phyloP scores from a whole-genome alignment of 1,284 basidiomycete genomes.

The Schizophyllum commune region DNA sequence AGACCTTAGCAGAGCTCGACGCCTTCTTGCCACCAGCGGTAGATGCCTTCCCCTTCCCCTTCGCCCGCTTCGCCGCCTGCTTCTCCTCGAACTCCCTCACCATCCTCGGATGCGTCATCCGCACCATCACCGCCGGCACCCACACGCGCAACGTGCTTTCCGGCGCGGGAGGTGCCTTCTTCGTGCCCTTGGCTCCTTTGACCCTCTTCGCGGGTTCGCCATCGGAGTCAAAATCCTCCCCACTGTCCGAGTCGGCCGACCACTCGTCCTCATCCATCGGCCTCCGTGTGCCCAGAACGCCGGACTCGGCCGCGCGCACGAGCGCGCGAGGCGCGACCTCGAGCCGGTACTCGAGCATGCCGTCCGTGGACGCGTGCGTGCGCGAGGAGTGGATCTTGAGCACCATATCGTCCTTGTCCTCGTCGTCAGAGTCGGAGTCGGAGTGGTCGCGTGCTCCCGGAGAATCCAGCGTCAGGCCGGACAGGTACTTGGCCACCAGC shows the following conservation, averaged over 20 bases:
- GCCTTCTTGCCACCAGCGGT: background rate
- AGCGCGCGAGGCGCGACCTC: constrained; percentile 60
- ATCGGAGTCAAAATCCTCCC: constrained; percentile 8
- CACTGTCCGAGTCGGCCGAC: constrained; percentile 33
- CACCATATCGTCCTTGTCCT: constrained; percentile 29
- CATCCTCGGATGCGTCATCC: constrained; percentile 53
- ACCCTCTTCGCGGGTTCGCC: constrained; percentile 30
- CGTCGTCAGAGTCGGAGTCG: constrained; percentile 22
- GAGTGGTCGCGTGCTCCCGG: too few relatives aligned
- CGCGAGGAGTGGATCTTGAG: constrained; percentile 32
- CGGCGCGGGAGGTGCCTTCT: constrained; percentile 40
- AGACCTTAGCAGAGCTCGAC: too few relatives aligned
- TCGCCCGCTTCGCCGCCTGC: constrained; percentile 42
- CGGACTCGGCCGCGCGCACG: constrained; percentile 53
- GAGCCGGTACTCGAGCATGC: constrained; percentile 63
- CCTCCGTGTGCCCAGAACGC: constrained; percentile 53
- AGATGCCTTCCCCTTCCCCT: constrained; percentile 9
- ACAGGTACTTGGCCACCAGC: constrained; percentile 49
- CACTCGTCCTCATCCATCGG: constrained; percentile 44
- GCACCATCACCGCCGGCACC: constrained; percentile 72
- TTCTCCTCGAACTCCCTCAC: constrained; percentile 49
- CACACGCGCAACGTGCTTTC: constrained; percentile 52
- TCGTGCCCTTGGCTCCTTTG: constrained; percentile 25
- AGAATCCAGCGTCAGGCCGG: constrained; percentile 27
- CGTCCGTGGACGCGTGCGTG: constrained; percentile 60